Conservation (phyloP, 805 yeast genomes). For the Zygoascus ofunaensis region DNA sequence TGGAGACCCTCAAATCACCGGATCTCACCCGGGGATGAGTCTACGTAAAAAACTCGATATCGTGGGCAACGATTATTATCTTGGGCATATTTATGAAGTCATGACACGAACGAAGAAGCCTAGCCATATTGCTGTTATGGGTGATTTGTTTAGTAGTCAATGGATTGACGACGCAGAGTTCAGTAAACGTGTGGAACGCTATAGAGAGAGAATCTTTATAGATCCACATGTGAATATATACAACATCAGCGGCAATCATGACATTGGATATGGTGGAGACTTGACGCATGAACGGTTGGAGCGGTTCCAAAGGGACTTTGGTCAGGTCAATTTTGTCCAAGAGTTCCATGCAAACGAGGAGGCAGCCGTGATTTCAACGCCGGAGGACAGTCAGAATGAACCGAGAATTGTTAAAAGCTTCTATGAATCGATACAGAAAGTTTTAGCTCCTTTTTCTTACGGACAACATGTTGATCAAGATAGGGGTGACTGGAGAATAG, state of each 20-base stretch:
- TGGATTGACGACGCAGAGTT: conserved; percentile 90
- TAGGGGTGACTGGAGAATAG: conserved; percentile 51
- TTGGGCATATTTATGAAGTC: conserved; percentile 70
- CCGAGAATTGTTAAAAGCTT: too few relatives aligned
- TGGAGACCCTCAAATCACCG: conserved; percentile 97
- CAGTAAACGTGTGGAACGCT: conserved; percentile 67
- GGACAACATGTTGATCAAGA: not conserved
- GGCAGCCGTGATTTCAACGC: conserved; percentile 21
- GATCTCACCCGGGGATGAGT: conserved; percentile 64
- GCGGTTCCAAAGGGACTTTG: conserved; percentile 65
- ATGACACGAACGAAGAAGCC: conserved; percentile 63
- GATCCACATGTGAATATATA: conserved; percentile 37
- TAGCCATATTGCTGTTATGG: conserved; percentile 78
- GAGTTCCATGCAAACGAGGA: conserved; percentile 36
- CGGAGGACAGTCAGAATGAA: not conserved
- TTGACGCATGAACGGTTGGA: conserved; percentile 86
- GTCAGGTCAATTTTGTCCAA: conserved; percentile 75
- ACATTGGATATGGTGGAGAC: conserved; percentile 91
- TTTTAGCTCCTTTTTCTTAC: conserved; percentile 17
- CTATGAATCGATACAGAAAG: not conserved
- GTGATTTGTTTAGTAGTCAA: conserved; percentile 87
- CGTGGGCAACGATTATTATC: conserved; percentile 78
- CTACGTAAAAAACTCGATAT: conserved; percentile 71
- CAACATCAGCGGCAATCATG: conserved; percentile 91
- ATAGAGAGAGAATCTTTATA: conserved; percentile 25